Percentiles rank a stretch among this genome's conserved stretches.
These are phyloP conservation scores for Wickerhamomyces xylosicus DNA, from an alignment of 805 yeast genomes.

Conservation along the genomic window DNA sequence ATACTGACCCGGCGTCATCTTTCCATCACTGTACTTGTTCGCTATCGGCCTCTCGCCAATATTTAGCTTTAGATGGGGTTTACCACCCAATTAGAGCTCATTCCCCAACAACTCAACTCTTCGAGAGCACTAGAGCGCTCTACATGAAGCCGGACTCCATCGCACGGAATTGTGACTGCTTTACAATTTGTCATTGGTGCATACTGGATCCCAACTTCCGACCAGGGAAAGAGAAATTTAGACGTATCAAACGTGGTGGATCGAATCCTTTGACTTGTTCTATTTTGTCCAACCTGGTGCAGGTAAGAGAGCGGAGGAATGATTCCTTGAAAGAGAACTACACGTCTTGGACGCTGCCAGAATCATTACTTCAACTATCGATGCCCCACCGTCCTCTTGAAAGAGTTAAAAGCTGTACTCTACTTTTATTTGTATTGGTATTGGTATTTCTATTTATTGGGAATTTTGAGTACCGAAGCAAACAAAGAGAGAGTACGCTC, in stretches of 20 bases:
- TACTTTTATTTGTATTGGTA: no score
- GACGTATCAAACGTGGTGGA: slow-evolving; percentile 74
- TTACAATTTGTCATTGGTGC: slow-evolving; percentile 34
- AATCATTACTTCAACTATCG: slow-evolving; percentile 47
- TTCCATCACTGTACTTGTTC: no score
- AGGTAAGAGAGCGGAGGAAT: slow-evolving; percentile 10
- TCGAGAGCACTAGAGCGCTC: neutral
- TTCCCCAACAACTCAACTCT: no score
- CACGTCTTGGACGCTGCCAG: slow-evolving; percentile 21
- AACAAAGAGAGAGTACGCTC: no score
- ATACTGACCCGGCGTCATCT: no score
- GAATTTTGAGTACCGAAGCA: no score
- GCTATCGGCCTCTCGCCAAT: no score
- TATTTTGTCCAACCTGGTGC: slow-evolving; percentile 53
- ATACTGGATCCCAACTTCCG: slow-evolving; percentile 44
- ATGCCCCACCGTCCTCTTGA: neutral
- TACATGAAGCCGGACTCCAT: neutral
- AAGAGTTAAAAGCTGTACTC: neutral
- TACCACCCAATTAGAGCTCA: no score
- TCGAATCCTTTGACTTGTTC: slow-evolving; percentile 45
- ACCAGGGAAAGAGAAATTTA: slow-evolving; percentile 36
- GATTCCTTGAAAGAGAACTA: slow-evolving; percentile 3
- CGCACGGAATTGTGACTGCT: no score
- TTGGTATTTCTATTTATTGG: no score
- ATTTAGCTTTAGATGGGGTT: no score